These are phyloP conservation scores for Fusarium foetens DNA, from an alignment of 2,329 filamentous ascomycete genomes.

Conservation along the genomic window DNA sequence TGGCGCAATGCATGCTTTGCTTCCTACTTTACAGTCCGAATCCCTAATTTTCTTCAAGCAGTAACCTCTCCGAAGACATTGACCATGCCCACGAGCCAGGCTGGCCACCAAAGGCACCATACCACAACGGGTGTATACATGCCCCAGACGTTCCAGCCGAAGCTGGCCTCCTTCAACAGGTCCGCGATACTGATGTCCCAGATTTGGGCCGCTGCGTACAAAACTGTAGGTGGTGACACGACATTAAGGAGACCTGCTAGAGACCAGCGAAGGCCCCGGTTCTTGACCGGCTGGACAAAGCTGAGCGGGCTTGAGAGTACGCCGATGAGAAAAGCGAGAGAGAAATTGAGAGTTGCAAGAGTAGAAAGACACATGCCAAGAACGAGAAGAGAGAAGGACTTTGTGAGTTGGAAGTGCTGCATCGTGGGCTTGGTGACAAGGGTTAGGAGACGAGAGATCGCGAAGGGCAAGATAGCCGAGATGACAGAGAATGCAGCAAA, in stretches of 20 bases:
- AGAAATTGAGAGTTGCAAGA: slow-evolving; percentile 96
- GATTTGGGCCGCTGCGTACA: slow-evolving; percentile 57
- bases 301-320: slow-evolving; percentile 80
- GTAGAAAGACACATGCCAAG: slow-evolving; percentile 92
- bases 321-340: slow-evolving; percentile 85
- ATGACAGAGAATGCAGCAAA: slow-evolving; percentile 67
- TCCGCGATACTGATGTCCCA: slow-evolving; percentile 58
- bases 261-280: slow-evolving; percentile 52
- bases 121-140: slow-evolving; percentile 89
- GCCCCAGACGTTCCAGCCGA: slow-evolving; percentile 90
- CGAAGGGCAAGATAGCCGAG: slow-evolving; percentile 66
- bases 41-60: slow-evolving; percentile 11
- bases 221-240: slow-evolving; percentile 70
- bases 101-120: slow-evolving; percentile 97
- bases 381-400: slow-evolving; percentile 91
- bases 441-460: slow-evolving; percentile 66
- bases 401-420: slow-evolving; percentile 81
- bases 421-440: slow-evolving; percentile 62
- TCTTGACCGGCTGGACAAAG: slow-evolving; percentile 69
- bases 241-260: slow-evolving; percentile 65
- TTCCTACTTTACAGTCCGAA: not conserved
- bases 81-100: slow-evolving; percentile 77
- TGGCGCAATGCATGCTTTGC: not conserved
- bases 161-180: slow-evolving; percentile 77
- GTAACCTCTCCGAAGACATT: slow-evolving; percentile 59